Evolutionary conservation across 2,329 filamentous ascomycete species (phyloP), one percentile per base, ranked within the genome.

Genomic region (Tolypocladium tundrense): DNA sequence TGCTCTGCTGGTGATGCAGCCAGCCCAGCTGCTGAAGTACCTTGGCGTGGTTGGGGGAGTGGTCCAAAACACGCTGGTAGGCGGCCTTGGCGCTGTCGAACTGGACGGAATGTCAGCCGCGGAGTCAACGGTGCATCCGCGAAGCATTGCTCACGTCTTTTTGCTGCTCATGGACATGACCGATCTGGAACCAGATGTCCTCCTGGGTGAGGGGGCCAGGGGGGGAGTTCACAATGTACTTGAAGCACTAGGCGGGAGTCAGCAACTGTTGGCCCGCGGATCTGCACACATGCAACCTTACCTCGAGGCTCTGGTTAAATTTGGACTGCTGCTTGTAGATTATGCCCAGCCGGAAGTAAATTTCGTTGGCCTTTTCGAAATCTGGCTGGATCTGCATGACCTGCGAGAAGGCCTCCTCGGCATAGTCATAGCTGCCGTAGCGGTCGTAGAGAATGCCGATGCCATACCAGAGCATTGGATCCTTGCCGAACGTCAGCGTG

Each of bases 161-260:
- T 73, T 97, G 93, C 69, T 97, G 94, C 71, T 99, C 94, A 68
- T 99, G 92, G 54, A 99, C 94, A 72, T 99, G 94, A 33, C 94
- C 94, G 69, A 99, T 97, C 73, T 99, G 94, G 78, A 99, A 99
- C 93, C 93, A 97, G 60, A 99, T 99, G 67, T 99, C 94, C 72
- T 97, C 93, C 72, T 97, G 92, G 0, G 92, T 97, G 66, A 99
- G 74, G 2, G 94, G 94, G 4, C 90, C 87, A 3, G 94, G 94
- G 35, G 94, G 93, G 56, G 96, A 92, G 64, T 84, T 88, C 62
- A 97, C 92, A 65, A 99, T 99, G 71, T 96, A 97, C 74, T 94
- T 94, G 78, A 99, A 99, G 78, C 94, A 97, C 90, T 97, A 59
- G 9, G 21, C 33, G 19, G 31, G 14, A 40, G 55, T 60, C 40